Conservation (phyloP, 2,329 filamentous ascomycete species). For the Ophiostoma ips region DNA sequence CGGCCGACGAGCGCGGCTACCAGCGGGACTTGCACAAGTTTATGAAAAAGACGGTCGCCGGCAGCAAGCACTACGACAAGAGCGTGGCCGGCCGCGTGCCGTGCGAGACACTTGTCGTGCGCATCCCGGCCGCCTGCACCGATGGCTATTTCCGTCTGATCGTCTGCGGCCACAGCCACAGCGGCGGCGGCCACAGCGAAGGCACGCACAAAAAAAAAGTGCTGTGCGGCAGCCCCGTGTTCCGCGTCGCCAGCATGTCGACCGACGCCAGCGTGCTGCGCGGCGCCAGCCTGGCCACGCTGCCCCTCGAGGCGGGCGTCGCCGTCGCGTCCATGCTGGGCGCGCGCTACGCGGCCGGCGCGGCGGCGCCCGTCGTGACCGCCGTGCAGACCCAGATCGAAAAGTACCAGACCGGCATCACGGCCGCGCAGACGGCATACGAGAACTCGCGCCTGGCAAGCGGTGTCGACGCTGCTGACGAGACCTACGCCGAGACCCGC, state of each 20-base stretch:
- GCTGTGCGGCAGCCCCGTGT: constrained; percentile 52
- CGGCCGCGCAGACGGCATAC: constrained; percentile 28
- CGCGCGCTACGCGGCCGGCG: constrained; percentile 17
- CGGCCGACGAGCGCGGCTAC: constrained; percentile 48
- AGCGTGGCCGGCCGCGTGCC: constrained; percentile 31
- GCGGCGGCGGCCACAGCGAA: background rate
- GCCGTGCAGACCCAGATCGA: constrained; percentile 17
- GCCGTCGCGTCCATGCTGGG: constrained; percentile 40
- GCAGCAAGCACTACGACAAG: constrained; percentile 28
- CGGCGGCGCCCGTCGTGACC: constrained; percentile 1
- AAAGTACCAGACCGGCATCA: constrained; percentile 23
- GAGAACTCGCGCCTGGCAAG: constrained; percentile 20
- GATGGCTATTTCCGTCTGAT: constrained; percentile 60
- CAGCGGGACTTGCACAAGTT: constrained; percentile 56
- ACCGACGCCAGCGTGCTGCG: constrained; percentile 45
- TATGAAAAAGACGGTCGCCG: constrained; percentile 30
- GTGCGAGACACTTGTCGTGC: constrained; percentile 49
- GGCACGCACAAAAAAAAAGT: constrained; percentile 33
- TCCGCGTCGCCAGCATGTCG: constrained; percentile 54
- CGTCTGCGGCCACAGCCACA: constrained; percentile 30
- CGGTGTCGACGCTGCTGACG: constrained; percentile 22
- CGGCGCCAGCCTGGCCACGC: constrained; percentile 48
- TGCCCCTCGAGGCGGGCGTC: constrained; percentile 52
- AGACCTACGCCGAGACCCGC: constrained; percentile 22
- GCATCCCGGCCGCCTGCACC: constrained; percentile 46